Conservation (phyloP, 1,284 basidiomycete species). For the Sutorius eximius region DNA sequence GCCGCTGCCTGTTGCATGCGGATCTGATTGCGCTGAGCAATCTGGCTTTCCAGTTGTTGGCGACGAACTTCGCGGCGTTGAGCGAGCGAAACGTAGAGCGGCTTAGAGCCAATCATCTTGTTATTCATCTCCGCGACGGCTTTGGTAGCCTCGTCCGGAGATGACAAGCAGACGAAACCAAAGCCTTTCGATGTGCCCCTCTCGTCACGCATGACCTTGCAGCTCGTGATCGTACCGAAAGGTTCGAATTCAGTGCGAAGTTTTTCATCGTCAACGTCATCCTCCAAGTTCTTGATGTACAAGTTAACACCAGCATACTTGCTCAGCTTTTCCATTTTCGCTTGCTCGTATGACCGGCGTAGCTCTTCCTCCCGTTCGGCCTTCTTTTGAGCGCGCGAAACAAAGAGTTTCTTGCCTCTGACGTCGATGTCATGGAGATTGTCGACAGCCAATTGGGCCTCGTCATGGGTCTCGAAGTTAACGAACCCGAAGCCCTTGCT, state of each 20-base stretch:
- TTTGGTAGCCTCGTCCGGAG: constrained; percentile 98
- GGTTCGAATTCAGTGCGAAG: constrained; percentile 95
- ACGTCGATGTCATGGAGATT: constrained; percentile 86
- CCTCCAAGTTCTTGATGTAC: constrained; percentile 98
- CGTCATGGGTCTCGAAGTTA: constrained; percentile 93
- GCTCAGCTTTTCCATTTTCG: constrained; percentile 96
- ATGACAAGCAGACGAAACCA: constrained; percentile 99
- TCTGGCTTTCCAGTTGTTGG: constrained; percentile 98
- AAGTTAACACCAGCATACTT: constrained; percentile 99
- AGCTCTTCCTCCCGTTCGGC: constrained; percentile 97
- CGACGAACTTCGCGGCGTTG: constrained; percentile 98
- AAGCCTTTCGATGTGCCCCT: constrained; percentile 92
- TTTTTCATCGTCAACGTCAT: constrained; percentile 94
- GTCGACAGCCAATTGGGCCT: constrained; percentile 90
- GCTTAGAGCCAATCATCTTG: constrained; percentile 99
- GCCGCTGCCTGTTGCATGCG: constrained; percentile 92
- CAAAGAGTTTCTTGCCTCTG: constrained; percentile 92
- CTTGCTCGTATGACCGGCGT: constrained; percentile 91
- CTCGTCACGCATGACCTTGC: constrained; percentile 99
- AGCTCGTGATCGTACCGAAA: constrained; percentile 96
- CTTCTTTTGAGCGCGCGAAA: constrained; percentile 98
- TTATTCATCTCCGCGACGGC: constrained; percentile 99
- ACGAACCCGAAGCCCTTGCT: constrained; percentile 99
- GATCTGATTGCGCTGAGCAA: constrained; percentile 94
- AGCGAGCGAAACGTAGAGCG: constrained; percentile 97